These are phyloP conservation scores for Pugionium dolabratum DNA, from an alignment of 345 rosid species.

Conservation along the genomic window DNA sequence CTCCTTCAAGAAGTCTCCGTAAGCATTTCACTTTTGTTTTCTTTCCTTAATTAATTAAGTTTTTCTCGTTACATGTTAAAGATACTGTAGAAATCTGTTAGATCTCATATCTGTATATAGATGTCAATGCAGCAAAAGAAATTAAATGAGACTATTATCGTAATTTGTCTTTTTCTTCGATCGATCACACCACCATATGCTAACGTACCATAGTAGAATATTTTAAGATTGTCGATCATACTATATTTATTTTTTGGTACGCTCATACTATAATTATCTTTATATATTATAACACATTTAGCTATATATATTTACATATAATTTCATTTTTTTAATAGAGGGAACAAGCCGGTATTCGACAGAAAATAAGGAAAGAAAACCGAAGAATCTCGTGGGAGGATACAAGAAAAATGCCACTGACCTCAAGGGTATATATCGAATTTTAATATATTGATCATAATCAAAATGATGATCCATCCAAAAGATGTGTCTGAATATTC, in stretches of 20 bases:
- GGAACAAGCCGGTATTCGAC: conserved; percentile 66
- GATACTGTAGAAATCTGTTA: background rate
- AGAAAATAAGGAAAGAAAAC: conserved; percentile 49
- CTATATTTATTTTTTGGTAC: too few species aligned
- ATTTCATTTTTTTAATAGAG: conserved; percentile 44
- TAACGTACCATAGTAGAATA: too few species aligned
- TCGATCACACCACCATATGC: too few species aligned
- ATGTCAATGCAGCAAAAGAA: background rate
- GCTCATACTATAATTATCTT: too few species aligned
- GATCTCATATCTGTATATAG: background rate
- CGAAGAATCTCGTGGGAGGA: conserved; percentile 85
- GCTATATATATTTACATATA: background rate
- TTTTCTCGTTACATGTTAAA: conserved; percentile 2
- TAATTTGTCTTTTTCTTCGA: too few species aligned
- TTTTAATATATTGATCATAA: background rate
- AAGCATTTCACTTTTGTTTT: conserved; percentile 17
- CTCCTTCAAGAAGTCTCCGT: conserved; percentile 68
- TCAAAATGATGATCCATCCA: background rate
- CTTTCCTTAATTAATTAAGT: background rate
- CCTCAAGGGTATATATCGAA: conserved; percentile 56
- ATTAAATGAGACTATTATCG: too few species aligned
- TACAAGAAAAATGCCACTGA: conserved; percentile 82
- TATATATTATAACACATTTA: background rate
- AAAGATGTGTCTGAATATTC: background rate
- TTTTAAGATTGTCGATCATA: too few species aligned